Evolutionary conservation across 192 early-diverging fungal species (phyloP), one percentile per base, ranked within the genome.

Genomic region (Allomyces macrogynus): DNA sequence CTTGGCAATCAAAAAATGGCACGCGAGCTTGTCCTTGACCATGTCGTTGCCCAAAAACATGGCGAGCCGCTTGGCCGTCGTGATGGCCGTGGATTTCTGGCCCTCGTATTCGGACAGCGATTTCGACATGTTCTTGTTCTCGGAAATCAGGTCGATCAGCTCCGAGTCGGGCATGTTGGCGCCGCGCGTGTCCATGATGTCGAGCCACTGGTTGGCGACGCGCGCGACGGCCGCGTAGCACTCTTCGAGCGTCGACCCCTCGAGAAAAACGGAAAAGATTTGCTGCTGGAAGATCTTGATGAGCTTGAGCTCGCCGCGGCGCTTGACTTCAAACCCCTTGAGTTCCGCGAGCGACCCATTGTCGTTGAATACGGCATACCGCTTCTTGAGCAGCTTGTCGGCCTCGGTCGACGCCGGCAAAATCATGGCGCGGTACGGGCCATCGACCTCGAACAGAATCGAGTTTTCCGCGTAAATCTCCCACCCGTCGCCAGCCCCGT

Each of bases 371-470:
- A 99, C 96, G 7, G 96, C 96, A 68, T 99, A 99, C 14, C 96
- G 83, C 76, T 99, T 99, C 71, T 99, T 99, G 32, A 99, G 74
- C 60, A 97, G 73, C 76, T 95, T 95, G 70, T 97, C 93, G 64
- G 89, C 93, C 72, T 92, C 90, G 43, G 87, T 91, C 64, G 91
- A 94, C 8, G 93, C 80, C 16, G 96, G 96, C 54, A 99, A 69
- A 63, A 99, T 91, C 96, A 99, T 99, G 23, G 93, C 93, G 44
- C 87, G 84, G 71, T 99, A 99, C 24, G 96, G 96, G 10, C 96
- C 96, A 67, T 99, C 93, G 24, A 97, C 93, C 72, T 99, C 96
- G 65, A 99, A 99, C 67, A 99, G 95, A 61, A 99, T 99, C 74
- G 83, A 86, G 78, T 99, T 99, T 66, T 99, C 96, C 65, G 83